Percentiles rank a stretch among this genome's conserved stretches.
Evolutionary conservation across 2,329 filamentous ascomycete species (phyloP).

Genomic region (Fusarium brevicatenulatum): DNA sequence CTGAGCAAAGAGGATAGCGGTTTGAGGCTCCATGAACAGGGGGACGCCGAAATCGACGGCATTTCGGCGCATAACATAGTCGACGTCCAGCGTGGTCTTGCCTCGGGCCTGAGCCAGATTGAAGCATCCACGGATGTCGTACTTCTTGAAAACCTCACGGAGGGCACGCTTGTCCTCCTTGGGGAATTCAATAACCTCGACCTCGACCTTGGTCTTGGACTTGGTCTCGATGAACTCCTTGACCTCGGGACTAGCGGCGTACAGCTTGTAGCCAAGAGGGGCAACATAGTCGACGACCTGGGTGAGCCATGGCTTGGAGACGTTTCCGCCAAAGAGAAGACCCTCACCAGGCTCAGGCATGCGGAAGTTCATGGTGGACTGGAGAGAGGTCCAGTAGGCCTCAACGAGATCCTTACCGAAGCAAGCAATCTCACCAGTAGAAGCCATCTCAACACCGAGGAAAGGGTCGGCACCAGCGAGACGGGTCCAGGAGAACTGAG

Average conservation of each 20-base stretch:
- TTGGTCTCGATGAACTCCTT: conserved; percentile 83
- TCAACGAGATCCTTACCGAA: conserved; percentile 96
- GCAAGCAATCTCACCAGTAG: conserved; percentile 97
- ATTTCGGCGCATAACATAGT: conserved; percentile 98
- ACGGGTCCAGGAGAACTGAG: conserved; percentile 99
- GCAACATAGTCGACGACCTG: conserved; percentile 86
- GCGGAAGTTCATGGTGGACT: conserved; percentile 99
- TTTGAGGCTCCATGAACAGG: conserved; percentile 99
- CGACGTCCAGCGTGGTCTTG: conserved; percentile 86
- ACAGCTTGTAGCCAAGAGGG: conserved; percentile 94
- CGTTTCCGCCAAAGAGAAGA: conserved; percentile 91
- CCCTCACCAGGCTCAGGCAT: conserved; percentile 94
- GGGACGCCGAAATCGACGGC: conserved; percentile 98
- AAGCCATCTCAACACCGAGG: conserved; percentile 97
- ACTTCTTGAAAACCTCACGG: conserved; percentile 94
- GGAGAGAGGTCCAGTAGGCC: conserved; percentile 96
- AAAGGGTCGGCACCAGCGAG: conserved; percentile 96
- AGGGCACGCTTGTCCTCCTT: conserved; percentile 95
- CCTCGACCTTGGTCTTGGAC: conserved; percentile 72
- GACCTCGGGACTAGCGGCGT: conserved; percentile 81
- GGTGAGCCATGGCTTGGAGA: conserved; percentile 75
- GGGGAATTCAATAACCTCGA: conserved; percentile 96
- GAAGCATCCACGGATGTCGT: conserved; percentile 95
- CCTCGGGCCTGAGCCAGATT: conserved; percentile 88
- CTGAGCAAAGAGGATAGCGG: conserved; percentile 92